Evolutionary conservation across 306 rosid genomes (phyloP).

Genomic region (Trifolium fragiferum): DNA sequence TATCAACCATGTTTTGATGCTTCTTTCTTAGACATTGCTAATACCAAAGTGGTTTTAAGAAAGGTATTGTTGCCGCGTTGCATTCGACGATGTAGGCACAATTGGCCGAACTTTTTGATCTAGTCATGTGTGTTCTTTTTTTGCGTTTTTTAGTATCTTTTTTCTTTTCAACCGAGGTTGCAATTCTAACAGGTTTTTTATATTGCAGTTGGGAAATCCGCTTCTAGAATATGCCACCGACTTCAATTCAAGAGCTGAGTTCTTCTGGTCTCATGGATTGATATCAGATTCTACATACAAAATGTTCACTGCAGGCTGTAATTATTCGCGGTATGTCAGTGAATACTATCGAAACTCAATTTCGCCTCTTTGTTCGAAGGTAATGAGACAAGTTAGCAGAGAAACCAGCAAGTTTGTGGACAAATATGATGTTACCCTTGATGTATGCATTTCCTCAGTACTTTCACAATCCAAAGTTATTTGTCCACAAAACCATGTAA

Average conservation of each 20-base stretch:
- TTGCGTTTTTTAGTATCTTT: too few relatives aligned
- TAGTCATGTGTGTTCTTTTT: too few relatives aligned
- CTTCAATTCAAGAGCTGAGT: constrained; percentile 60
- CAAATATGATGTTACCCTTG: constrained; percentile 74
- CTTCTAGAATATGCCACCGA: constrained; percentile 55
- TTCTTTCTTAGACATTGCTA: background rate
- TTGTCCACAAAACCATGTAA: constrained; percentile 58
- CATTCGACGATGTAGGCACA: too few relatives aligned
- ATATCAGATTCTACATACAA: constrained; percentile 59
- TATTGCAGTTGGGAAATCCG: constrained; percentile 56
- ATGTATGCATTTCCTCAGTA: constrained; percentile 73
- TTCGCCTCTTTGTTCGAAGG: constrained; percentile 56
- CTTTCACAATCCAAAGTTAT: constrained; percentile 63
- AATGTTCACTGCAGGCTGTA: constrained; percentile 52
- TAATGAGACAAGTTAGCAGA: constrained; percentile 63
- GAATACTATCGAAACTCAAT: constrained; percentile 52
- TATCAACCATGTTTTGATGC: constrained; percentile 10
- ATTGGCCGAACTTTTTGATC: too few relatives aligned
- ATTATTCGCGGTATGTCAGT: constrained; percentile 53
- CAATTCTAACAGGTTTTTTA: background rate
- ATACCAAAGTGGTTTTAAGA: too few relatives aligned
- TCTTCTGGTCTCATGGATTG: constrained; percentile 61
- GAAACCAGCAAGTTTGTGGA: constrained; percentile 84
- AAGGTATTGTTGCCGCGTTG: too few relatives aligned
- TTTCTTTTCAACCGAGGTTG: too few relatives aligned